Evolutionary conservation across 345 rosid species (phyloP).

Genomic region (Salix caprea): DNA sequence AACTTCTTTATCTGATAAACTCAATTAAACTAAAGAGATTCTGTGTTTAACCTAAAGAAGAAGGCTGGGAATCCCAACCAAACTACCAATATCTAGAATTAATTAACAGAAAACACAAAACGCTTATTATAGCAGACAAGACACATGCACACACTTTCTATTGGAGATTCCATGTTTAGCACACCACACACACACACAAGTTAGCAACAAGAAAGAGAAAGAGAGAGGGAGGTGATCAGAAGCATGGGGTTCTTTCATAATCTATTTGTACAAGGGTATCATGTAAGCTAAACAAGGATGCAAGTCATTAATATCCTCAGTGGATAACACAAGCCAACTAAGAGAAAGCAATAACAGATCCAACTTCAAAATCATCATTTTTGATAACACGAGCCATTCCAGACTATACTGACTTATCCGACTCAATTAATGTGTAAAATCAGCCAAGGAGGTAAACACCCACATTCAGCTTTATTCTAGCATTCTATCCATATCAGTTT

Average conservation of each 20-base stretch:
- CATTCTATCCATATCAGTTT: too few species aligned
- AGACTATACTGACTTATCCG: background rate
- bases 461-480: too few species aligned
- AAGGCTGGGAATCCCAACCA: too few species aligned
- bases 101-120: background rate
- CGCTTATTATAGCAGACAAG: background rate
- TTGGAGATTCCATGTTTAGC: background rate
- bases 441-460: too few species aligned
- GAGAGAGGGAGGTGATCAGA: background rate
- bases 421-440: background rate
- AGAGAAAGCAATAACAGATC: too few species aligned
- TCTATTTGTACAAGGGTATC: background rate
- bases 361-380: too few species aligned
- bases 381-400: background rate
- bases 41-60: background rate
- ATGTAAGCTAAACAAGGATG: background rate
- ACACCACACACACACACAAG: too few species aligned
- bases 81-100: too few species aligned
- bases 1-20: background rate
- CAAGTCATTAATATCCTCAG: background rate
- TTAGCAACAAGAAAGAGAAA: background rate
- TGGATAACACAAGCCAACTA: background rate
- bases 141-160: background rate
- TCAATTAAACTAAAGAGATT: background rate
- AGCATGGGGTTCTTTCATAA: background rate